These are phyloP conservation scores for Candida caryicola DNA, from an alignment of 805 yeast genomes.

Conservation along the genomic window DNA sequence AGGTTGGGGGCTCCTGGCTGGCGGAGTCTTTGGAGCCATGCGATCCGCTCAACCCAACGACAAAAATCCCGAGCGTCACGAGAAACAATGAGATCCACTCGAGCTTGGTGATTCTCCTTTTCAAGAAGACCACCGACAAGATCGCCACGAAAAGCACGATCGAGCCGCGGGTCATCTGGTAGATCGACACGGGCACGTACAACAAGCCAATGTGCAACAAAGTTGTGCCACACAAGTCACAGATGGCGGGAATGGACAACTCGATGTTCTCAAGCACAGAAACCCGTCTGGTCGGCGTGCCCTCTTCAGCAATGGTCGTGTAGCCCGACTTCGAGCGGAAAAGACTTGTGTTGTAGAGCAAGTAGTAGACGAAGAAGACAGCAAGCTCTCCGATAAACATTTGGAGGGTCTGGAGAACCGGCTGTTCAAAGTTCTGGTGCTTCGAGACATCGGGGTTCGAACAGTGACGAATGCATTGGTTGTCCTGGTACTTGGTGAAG, in stretches of 20 bases:
- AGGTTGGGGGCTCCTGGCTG: constrained; percentile 14
- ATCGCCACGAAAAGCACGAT: constrained; percentile 73
- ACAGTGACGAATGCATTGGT: constrained; percentile 64
- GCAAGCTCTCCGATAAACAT: constrained; percentile 75
- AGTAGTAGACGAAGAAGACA: constrained; percentile 43
- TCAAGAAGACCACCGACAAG: constrained; percentile 61
- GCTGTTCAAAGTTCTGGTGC: constrained; percentile 65
- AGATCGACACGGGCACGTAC: constrained; percentile 73
- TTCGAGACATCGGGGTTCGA: constrained; percentile 38
- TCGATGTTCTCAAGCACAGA: constrained; percentile 18
- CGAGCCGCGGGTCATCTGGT: constrained; percentile 85
- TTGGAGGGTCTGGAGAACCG: constrained; percentile 74
- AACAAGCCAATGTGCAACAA: constrained; percentile 72
- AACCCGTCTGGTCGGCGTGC: constrained; percentile 6
- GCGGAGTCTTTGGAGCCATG: constrained; percentile 18
- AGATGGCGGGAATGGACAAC: constrained; percentile 59
- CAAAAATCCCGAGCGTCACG: constrained; percentile 66
- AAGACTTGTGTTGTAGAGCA: constrained; percentile 19
- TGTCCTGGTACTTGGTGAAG: constrained; percentile 72
- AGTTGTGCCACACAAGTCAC: constrained; percentile 74
- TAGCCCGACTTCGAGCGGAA: constrained; percentile 13
- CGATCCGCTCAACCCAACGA: constrained; percentile 73
- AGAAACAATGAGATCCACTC: constrained; percentile 68
- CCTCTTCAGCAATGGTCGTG: constrained; percentile 12
- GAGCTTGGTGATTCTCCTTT: constrained; percentile 49